Percentiles rank a stretch among this genome's conserved stretches.
Conservation (phyloP, 495 filamentous ascomycete species). For the Penicillium egyptiacum region DNA sequence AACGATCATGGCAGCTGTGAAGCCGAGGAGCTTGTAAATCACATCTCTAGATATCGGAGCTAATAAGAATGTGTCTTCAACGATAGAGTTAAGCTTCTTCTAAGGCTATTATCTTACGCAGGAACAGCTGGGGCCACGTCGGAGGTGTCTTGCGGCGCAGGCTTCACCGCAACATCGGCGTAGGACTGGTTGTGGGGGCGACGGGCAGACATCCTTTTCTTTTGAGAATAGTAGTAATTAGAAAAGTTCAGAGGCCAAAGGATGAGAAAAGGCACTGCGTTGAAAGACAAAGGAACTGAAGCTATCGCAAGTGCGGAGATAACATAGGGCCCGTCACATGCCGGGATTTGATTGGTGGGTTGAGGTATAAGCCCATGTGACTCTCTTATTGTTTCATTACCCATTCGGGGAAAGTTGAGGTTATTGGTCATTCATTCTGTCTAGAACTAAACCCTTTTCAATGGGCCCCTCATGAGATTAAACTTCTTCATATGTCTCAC, state of each 20-base stretch:
- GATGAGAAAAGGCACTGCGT: background rate
- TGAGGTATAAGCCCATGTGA: background rate
- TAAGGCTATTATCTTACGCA: conserved; percentile 49
- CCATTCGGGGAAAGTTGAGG: no score
- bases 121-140: conserved; percentile 68
- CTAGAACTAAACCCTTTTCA: background rate
- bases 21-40: conserved; percentile 83
- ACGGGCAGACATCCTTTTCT: conserved; percentile 34
- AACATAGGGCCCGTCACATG: conserved; percentile 7
- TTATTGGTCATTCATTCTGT: background rate
- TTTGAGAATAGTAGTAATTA: background rate
- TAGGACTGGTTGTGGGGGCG: conserved; percentile 36
- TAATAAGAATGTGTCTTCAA: conserved; percentile 3
- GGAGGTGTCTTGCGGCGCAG: conserved; percentile 32
- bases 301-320: conserved; percentile 21
- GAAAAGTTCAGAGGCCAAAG: background rate
- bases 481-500: background rate
- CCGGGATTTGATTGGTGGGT: conserved; percentile 5
- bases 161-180: conserved; percentile 33
- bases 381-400: background rate
- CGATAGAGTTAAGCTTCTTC: conserved; percentile 1
- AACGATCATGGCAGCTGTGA: conserved; percentile 87
- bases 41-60: conserved; percentile 59
- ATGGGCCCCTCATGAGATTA: background rate
- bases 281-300: background rate